These are phyloP conservation scores for Acanthamoeba castellanii DNA, from an alignment of 208 protist genomes.

Conservation along the genomic window DNA sequence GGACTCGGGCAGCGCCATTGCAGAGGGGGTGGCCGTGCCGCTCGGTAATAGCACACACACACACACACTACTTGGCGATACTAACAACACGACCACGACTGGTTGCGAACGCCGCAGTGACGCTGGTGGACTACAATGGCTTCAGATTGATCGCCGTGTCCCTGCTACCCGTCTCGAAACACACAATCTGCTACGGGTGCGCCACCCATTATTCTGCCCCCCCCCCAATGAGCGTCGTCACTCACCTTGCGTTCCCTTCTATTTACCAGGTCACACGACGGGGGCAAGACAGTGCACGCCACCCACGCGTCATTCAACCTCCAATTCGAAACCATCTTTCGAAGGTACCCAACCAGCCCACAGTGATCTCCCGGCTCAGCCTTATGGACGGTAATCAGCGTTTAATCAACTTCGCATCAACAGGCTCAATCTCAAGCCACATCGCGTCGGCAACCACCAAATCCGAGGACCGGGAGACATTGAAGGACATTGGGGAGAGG, in stretches of 20 bases:
- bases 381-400: background rate
- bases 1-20: background rate
- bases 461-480: slow-evolving; percentile 64
- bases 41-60: background rate
- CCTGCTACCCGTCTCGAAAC: slow-evolving; percentile 9
- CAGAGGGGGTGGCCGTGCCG: background rate
- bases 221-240: background rate
- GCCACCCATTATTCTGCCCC: too few relatives aligned
- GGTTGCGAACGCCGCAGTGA: background rate
- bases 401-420: background rate
- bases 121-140: slow-evolving; percentile 54
- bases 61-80: too few relatives aligned
- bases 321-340: slow-evolving; percentile 26
- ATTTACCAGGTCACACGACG: slow-evolving; percentile 4
- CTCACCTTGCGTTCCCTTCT: background rate
- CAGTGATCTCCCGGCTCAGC: background rate
- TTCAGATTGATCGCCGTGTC: slow-evolving; percentile 41
- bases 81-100: background rate
- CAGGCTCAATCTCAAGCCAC: slow-evolving; percentile 53
- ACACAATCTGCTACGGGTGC: slow-evolving; percentile 52
- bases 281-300: slow-evolving; percentile 45
- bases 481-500: slow-evolving; percentile 70
- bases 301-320: background rate
- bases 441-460: background rate
- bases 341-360: background rate